Base-by-base conservation (phyloP, 768 basidiomycete genomes). In the Hortiboletus campestris region DNA sequence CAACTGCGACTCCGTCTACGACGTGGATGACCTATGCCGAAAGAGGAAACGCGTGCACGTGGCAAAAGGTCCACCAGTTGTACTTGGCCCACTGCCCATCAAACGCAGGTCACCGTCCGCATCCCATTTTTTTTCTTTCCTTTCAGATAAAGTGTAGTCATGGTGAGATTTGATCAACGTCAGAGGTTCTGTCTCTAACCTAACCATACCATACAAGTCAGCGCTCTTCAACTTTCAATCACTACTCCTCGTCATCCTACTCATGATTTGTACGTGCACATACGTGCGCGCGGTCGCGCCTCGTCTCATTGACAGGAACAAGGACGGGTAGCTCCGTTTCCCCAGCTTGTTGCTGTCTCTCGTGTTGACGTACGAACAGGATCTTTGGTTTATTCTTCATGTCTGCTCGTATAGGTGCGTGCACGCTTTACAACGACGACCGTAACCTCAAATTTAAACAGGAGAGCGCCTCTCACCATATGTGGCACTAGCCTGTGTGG, bases 141-240 rank as follows among this genome's bases (percentile, higher is more conserved):
- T 20, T 40, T 40, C 16, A 40, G 11, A 17, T 17, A n/a, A 25
- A 28, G 25, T 14, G n/a, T 25, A 53, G 34, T 12, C 52, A 67
- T 67, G 65, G 65, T 67, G 28, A 57, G 66, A 22, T 35, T 12
- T 12, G 13, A 14, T 22, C 14, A 6, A 42, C 17, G 2, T 13
- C 12, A 8, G 38, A 19, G 1, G 1, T 31, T 13, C 4, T 7
- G 12, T 14, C 14, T 14, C 14, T 3, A 12, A 34, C 19, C 56
- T 59, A 10, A 67, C 51, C 36, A 19, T 14, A 5, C 39, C 38
- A 34, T 8, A 38, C 43, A 68, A 89, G 88, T 95, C 96, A 29
- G 97, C 97, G 2, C 81, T 99, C 22, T 98, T 98, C 85, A 96
- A 98, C 76, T 99, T 99, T 69, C 89, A 96, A 73, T 94, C 95